Conservation (phyloP, 1,284 basidiomycete species). For the Pascua guehoae region DNA sequence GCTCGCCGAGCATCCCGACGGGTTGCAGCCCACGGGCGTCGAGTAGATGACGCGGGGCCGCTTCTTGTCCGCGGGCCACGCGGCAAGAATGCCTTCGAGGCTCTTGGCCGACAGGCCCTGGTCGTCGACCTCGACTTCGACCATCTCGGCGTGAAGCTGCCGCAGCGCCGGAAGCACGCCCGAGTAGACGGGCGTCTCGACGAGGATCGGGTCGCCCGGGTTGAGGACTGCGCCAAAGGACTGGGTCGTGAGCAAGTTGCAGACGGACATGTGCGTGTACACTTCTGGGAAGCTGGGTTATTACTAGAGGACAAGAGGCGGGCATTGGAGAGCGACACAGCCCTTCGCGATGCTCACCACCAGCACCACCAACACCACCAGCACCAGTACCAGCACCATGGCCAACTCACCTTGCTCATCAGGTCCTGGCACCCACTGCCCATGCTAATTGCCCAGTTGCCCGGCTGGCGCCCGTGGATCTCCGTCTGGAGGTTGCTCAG, state of each 20-base stretch:
- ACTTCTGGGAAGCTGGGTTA: neutral
- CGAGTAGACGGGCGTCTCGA: slow-evolving; percentile 84
- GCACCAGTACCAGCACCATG: neutral
- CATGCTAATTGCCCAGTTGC: slow-evolving; percentile 68
- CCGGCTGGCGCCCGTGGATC: slow-evolving; percentile 56
- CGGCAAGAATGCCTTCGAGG: slow-evolving; percentile 65
- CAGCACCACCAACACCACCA: too few species aligned
- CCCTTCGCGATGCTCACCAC: neutral
- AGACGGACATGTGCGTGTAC: neutral
- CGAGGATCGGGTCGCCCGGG: slow-evolving; percentile 73
- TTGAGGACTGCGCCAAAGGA: slow-evolving; percentile 63
- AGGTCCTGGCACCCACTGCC: slow-evolving; percentile 85
- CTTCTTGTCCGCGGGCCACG: slow-evolving; percentile 68
- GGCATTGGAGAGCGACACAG: neutral
- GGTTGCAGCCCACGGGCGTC: slow-evolving; percentile 65
- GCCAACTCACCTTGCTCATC: slow-evolving; percentile 66
- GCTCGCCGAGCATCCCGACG: slow-evolving; percentile 73
- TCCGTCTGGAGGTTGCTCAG: slow-evolving; percentile 63
- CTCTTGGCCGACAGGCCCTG: slow-evolving; percentile 66
- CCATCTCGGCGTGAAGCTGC: slow-evolving; percentile 52
- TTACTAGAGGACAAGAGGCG: too few species aligned
- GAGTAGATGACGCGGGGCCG: slow-evolving; percentile 76
- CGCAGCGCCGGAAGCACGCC: slow-evolving; percentile 42
- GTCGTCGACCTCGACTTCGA: slow-evolving; percentile 77
- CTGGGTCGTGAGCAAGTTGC: slow-evolving; percentile 27